Evolutionary conservation across 495 filamentous ascomycete genomes (phyloP).

Genomic region (Neurospora africana): DNA sequence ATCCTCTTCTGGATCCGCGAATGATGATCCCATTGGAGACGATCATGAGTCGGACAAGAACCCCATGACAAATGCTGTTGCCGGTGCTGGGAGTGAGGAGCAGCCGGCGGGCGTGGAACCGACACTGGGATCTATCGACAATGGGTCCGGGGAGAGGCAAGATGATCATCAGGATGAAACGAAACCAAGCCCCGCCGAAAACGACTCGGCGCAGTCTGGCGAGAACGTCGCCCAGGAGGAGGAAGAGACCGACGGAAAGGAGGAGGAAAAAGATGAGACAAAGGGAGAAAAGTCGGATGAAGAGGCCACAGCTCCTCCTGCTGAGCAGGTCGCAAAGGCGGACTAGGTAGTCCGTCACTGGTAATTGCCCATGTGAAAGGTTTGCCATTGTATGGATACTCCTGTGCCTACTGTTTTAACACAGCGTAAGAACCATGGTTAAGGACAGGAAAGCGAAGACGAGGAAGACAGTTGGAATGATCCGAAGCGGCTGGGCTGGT

Average conservation of each 20-base stretch:
- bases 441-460: constrained; percentile 3
- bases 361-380: neutral
- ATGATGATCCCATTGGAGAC: neutral
- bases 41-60: neutral
- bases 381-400: neutral
- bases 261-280: constrained; percentile 9
- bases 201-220: neutral
- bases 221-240: neutral
- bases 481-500: neutral
- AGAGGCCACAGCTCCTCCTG: neutral
- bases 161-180: neutral
- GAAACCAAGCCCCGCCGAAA: neutral
- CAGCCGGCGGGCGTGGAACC: neutral
- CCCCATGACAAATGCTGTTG: neutral
- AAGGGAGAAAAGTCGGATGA: constrained; percentile 2
- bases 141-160: neutral
- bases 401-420: neutral
- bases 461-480: neutral
- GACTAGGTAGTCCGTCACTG: neutral
- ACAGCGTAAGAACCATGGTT: neutral
- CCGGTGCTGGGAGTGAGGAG: neutral
- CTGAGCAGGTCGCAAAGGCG: neutral
- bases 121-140: neutral
- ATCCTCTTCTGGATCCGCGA: neutral
- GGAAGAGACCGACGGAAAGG: constrained; percentile 11